Percentiles rank a stretch among this genome's conserved stretches.
Evolutionary conservation across 139 green algal genomes (phyloP).

Genomic region (Chlorella sp.): DNA sequence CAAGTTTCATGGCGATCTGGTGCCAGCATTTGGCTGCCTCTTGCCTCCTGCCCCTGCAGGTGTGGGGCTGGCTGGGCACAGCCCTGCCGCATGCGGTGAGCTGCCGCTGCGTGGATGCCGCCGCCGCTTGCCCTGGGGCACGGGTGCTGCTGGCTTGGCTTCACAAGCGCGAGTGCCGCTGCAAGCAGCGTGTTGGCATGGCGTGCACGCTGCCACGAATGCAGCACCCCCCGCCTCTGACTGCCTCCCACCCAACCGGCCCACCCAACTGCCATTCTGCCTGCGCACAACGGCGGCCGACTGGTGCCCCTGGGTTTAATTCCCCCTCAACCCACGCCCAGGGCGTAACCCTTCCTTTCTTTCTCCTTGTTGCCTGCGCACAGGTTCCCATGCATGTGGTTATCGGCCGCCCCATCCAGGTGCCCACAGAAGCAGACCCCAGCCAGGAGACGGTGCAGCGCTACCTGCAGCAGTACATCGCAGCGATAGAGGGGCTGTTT

Average conservation of each 20-base stretch:
- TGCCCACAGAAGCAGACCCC: slow-evolving; percentile 12
- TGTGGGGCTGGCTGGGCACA: slow-evolving; percentile 21
- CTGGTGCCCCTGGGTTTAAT: no score
- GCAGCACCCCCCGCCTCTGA: no score
- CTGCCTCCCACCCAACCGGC: no score
- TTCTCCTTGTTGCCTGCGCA: not conserved
- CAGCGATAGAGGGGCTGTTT: slow-evolving; percentile 24
- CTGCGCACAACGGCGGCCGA: no score
- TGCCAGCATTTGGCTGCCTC: no score
- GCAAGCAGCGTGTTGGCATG: no score
- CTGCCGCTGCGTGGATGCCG: not conserved
- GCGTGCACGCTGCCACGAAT: no score
- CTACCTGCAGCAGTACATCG: slow-evolving; percentile 41
- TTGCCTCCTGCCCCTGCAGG: no score
- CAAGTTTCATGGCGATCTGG: no score
- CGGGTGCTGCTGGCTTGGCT: not conserved
- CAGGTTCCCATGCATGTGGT: slow-evolving; percentile 34
- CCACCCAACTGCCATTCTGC: no score
- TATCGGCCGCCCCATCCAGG: slow-evolving; percentile 35
- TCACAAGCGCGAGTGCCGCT: no score
- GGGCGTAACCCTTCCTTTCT: not conserved
- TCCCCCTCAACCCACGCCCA: no score
- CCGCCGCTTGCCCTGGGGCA: not conserved
- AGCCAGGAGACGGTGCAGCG: slow-evolving; percentile 23
- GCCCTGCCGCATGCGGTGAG: slow-evolving; percentile 3